These are phyloP conservation scores for Aegilops bicornis DNA, from an alignment of 176 grass and related monocot species.

Conservation along the genomic window DNA sequence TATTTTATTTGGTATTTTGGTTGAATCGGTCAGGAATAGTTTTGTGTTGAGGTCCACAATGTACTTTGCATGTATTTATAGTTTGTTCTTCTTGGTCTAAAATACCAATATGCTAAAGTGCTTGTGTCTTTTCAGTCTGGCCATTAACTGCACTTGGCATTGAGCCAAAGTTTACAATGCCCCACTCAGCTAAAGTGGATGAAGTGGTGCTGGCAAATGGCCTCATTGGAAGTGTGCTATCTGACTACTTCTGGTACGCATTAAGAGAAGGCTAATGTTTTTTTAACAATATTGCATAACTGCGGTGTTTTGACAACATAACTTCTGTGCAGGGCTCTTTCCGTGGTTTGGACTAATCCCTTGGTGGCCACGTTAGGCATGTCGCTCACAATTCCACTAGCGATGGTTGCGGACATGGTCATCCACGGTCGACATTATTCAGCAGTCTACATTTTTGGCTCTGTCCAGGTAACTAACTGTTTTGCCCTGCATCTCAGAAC, in stretches of 20 bases:
- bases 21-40: not conserved
- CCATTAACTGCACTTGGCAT: slow-evolving; percentile 87
- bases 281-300: not conserved
- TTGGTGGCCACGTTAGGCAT: slow-evolving; percentile 96
- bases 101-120: not conserved
- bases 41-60: not conserved
- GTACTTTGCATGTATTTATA: not conserved
- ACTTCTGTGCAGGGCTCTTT: slow-evolving; percentile 71
- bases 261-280: not conserved
- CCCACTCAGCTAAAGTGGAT: slow-evolving; percentile 92
- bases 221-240: slow-evolving; percentile 88
- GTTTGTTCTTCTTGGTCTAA: not conserved
- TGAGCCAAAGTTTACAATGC: slow-evolving; percentile 96
- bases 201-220: slow-evolving; percentile 96
- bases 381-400: slow-evolving; percentile 95
- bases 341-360: slow-evolving; percentile 95
- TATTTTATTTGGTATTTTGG: not conserved
- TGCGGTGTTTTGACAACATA: not conserved
- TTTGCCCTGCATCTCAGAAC: not conserved
- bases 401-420: slow-evolving; percentile 96
- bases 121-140: slow-evolving; percentile 62
- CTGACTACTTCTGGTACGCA: slow-evolving; percentile 90
- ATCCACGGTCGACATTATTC: slow-evolving; percentile 96
- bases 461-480: slow-evolving; percentile 62
- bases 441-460: slow-evolving; percentile 87